Conservation (phyloP, 345 rosid genomes). For the Brassica napus region DNA sequence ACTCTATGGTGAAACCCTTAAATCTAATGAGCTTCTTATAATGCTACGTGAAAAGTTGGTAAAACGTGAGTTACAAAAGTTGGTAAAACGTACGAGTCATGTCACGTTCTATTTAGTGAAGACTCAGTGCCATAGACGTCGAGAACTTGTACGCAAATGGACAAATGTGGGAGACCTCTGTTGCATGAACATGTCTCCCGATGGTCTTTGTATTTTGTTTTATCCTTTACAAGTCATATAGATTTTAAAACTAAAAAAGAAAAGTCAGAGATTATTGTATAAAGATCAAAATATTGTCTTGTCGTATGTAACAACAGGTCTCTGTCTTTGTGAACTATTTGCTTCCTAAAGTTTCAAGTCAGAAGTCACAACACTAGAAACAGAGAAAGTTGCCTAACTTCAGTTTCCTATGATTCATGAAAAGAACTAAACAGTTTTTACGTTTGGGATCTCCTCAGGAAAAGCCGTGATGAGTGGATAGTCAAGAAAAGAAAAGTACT, state of each 20-base stretch:
- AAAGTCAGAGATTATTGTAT: not conserved
- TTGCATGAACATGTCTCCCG: not conserved
- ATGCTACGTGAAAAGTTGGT: not conserved
- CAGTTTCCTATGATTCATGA: not conserved
- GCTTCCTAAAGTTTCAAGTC: slow-evolving; percentile 40
- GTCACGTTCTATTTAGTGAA: not conserved
- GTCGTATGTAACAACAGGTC: slow-evolving; percentile 49
- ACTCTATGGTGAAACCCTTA: not conserved
- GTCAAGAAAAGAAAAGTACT: not conserved
- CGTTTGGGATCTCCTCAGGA: slow-evolving; percentile 43
- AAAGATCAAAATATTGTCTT: not conserved
- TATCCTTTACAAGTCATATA: not conserved
- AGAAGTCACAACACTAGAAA: slow-evolving; percentile 9
- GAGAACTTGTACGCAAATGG: slow-evolving; percentile 8
- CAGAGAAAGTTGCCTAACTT: not conserved
- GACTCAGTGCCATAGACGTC: not conserved
- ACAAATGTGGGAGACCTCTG: slow-evolving; percentile 23
- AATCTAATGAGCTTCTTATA: slow-evolving; percentile 6
- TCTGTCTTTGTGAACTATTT: slow-evolving; percentile 60
- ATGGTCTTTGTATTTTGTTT: not conserved
- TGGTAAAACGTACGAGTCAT: not conserved
- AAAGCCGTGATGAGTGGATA: slow-evolving; percentile 4
- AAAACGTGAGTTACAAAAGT: not conserved
- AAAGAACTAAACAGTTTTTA: not conserved
- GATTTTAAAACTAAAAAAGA: not conserved